Conservation (phyloP, 176 grass and related monocot species). For the Eragrostis nindensis region DNA sequence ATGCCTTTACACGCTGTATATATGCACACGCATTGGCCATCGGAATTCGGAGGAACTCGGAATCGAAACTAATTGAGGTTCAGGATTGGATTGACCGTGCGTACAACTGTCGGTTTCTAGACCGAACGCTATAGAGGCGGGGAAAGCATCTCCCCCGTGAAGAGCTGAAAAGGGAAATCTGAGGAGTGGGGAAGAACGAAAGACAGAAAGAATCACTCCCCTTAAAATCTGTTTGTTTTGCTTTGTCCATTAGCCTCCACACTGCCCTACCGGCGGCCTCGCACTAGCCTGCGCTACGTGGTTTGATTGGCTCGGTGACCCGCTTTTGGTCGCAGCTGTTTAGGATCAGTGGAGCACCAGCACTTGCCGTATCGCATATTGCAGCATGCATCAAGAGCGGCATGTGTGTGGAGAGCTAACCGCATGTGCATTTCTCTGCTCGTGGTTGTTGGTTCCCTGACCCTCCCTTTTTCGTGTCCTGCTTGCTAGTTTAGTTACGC, state of each 20-base stretch:
- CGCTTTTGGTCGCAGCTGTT: neutral
- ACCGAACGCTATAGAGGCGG: neutral
- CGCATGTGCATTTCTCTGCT: neutral
- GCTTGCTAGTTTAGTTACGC: no score
- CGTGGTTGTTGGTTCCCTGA: neutral
- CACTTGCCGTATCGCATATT: neutral
- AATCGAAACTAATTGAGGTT: no score
- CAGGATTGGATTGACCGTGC: no score
- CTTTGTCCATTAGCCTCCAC: slow-evolving; percentile 25
- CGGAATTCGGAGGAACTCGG: no score
- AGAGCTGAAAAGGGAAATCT: neutral
- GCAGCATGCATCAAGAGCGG: neutral
- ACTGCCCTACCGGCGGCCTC: no score
- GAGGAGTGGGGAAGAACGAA: neutral
- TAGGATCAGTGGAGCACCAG: neutral
- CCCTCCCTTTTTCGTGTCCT: neutral
- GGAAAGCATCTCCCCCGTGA: neutral
- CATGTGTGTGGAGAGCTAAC: neutral
- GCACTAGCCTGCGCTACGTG: no score
- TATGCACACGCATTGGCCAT: no score
- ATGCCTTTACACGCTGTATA: no score
- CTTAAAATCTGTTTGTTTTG: slow-evolving; percentile 3
- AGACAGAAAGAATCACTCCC: slow-evolving; percentile 29
- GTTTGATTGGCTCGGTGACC: neutral
- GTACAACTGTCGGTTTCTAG: no score